Conservation (phyloP, 805 yeast species). For the Kazachstania psychrophila region DNA sequence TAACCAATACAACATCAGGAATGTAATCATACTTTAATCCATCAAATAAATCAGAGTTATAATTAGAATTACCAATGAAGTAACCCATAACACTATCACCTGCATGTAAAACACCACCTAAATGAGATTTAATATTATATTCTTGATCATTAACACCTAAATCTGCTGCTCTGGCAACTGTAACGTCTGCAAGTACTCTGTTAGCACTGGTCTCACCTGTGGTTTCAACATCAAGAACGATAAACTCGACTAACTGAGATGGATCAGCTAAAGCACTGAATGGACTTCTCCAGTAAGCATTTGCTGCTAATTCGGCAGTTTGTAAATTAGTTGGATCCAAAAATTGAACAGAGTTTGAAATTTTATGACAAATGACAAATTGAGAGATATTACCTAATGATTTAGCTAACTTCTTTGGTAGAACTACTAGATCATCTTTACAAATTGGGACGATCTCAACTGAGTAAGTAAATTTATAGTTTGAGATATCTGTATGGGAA, state of each 20-base stretch:
- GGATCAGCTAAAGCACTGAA: slow-evolving; percentile 70
- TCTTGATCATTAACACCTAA: slow-evolving; percentile 78
- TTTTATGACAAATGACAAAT: slow-evolving; percentile 73
- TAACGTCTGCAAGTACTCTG: slow-evolving; percentile 77
- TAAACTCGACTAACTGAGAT: slow-evolving; percentile 71
- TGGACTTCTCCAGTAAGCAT: slow-evolving; percentile 73
- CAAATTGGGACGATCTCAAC: slow-evolving; percentile 94
- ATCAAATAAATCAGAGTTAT: slow-evolving; percentile 83
- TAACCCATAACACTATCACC: slow-evolving; percentile 97
- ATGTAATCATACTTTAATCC: slow-evolving; percentile 48
- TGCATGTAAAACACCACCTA: slow-evolving; percentile 90
- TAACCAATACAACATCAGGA: slow-evolving; percentile 85
- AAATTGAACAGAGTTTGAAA: slow-evolving; percentile 77
- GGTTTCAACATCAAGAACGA: slow-evolving; percentile 89
- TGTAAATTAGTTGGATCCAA: slow-evolving; percentile 78
- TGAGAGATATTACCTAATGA: slow-evolving; percentile 75
- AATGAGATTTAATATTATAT: slow-evolving; percentile 78
- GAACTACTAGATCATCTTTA: slow-evolving; percentile 88
- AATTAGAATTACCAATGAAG: slow-evolving; percentile 74
- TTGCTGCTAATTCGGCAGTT: slow-evolving; percentile 61
- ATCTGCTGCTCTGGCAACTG: slow-evolving; percentile 86
- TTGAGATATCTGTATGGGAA: slow-evolving; percentile 78
- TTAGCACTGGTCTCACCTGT: slow-evolving; percentile 71
- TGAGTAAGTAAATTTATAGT: slow-evolving; percentile 84
- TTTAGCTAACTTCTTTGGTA: slow-evolving; percentile 81